These are phyloP conservation scores for Colletotrichum gloeosporioides DNA, from an alignment of 2,329 filamentous ascomycete genomes.

Conservation along the genomic window DNA sequence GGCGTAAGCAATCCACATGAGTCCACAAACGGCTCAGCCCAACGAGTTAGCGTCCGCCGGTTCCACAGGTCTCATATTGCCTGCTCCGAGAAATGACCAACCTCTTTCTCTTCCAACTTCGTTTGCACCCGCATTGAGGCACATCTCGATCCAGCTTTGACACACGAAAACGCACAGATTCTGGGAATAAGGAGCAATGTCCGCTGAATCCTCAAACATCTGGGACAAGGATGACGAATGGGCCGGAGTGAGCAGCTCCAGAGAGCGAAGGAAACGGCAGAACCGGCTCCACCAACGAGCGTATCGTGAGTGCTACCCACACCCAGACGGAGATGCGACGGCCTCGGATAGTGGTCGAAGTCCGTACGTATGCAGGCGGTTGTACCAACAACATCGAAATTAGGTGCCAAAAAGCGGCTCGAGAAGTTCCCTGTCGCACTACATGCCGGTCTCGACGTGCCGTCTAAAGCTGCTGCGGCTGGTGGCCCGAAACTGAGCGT, in stretches of 20 bases:
- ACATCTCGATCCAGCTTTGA: background rate
- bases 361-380: background rate
- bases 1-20: background rate
- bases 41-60: background rate
- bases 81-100: background rate
- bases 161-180: background rate
- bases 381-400: background rate
- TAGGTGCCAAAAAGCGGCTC: background rate
- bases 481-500: background rate
- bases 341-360: background rate
- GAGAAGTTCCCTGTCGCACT: background rate
- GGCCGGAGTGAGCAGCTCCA: conserved; percentile 26
- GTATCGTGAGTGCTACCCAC: conserved; percentile 16
- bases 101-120: background rate
- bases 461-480: background rate
- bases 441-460: background rate
- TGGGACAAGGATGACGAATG: conserved; percentile 26
- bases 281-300: conserved; percentile 32
- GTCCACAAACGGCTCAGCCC: background rate
- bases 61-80: background rate
- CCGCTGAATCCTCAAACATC: background rate
- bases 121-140: background rate
- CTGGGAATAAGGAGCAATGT: background rate
- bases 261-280: conserved; percentile 27
- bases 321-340: background rate